A percentile compares a stretch with the other conserved stretches of the same genome.
phyloP scores from a whole-genome alignment of 352 stramenopile genomes.

The Aphanomyces stellatus region DNA sequence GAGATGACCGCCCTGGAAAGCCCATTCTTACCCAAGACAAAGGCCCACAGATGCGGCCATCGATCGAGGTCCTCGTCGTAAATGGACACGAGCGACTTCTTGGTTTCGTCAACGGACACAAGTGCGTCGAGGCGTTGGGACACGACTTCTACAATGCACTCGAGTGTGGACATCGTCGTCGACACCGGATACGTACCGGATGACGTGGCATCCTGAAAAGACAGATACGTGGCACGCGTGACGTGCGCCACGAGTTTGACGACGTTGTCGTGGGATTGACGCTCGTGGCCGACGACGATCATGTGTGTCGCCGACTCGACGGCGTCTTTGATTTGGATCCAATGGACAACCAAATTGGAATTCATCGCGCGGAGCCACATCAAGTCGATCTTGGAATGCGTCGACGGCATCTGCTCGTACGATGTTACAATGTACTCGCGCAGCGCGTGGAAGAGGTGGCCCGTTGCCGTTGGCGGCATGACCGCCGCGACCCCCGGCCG shows the following conservation, averaged over 20 bases:
- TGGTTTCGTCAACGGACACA: no score
- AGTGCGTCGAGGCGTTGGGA: no score
- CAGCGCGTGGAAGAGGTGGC: no score
- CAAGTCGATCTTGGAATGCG: not conserved
- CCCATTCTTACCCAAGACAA: not conserved
- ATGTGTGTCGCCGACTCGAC: not conserved
- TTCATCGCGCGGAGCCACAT: not conserved
- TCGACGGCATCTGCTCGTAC: not conserved
- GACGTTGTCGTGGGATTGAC: not conserved
- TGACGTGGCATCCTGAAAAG: not conserved
- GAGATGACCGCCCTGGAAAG: not conserved
- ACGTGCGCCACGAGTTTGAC: not conserved
- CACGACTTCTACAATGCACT: no score
- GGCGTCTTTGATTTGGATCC: not conserved
- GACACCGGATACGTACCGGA: not conserved
- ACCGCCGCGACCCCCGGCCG: not conserved
- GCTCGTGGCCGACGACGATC: not conserved
- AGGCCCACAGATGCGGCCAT: not conserved
- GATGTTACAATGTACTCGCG: not conserved
- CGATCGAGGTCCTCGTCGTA: not conserved
- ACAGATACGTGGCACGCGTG: not conserved
- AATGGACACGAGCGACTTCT: not conserved
- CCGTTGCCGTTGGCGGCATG: no score
- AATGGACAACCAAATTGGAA: not conserved
- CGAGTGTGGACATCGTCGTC: not conserved